Base-by-base conservation (phyloP, 2,329 filamentous ascomycete genomes). In the Stylonectria norvegica region DNA sequence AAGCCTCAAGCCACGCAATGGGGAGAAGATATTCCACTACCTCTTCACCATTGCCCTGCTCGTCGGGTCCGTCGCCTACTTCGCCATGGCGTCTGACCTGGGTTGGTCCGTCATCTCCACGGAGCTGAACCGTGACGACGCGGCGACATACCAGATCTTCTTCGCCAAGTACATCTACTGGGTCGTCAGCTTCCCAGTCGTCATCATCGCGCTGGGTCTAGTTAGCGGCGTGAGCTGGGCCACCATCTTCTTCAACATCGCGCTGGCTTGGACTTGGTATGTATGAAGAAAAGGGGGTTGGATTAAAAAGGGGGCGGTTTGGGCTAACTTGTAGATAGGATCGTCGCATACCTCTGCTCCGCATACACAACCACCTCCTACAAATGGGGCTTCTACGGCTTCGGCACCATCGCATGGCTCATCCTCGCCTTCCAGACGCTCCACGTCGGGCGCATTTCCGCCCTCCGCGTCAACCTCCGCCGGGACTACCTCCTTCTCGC, bases 321-420 rank as follows among this genome's bases (percentile, higher is more conserved):
- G 38, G 19, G 38, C 47, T 17, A 3, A 38, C 22, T 5, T 11
- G 9, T 23, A 17, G 12, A 36, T 18, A 60, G 57, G 57, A 53
- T 76, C 45, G 50, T 77, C 50, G 61, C 64, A 16, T 78, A 76
- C 54, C 66, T 78, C 20, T 63, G 68, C 37, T 65, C 63, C 16
- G 71, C 75, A 37, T 72, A 69, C 59, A 75, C 71, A 4, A 42
- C 53, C 5, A 68, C 67, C 34, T 66, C 61, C 50, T 78, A 79
- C 61, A 78, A 77, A 59, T 79, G 75, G 75, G 76, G 76, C 5
- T 79, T 76, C 65, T 79, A 63, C 53, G 68, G 62, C 46, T 75
- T 77, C 41, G 75, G 74, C 47, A 72, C 70, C 11, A 45, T 70
- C 12, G 69, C 72, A 27, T 74, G 60, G 45, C 18, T 71, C 6